Base-by-base conservation (phyloP, 495 filamentous ascomycete species). In the Astrothelium subdiscretum region DNA sequence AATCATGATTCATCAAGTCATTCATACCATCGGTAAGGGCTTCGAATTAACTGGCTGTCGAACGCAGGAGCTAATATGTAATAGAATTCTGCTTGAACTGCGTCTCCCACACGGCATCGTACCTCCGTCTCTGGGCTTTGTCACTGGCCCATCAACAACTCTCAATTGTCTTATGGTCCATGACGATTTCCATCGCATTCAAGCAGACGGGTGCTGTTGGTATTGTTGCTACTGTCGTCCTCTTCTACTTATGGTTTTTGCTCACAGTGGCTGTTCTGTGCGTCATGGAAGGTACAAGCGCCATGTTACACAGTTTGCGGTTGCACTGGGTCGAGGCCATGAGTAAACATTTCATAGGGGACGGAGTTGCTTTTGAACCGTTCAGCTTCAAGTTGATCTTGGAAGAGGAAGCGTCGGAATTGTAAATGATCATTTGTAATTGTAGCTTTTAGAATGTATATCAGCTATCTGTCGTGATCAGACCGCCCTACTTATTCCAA, bases 271-370 rank as follows among this genome's bases (percentile, higher is more conserved):
- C 82, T 31, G 87, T 95, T 65, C 79, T 95, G 54, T 83, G 83
- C 61, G 77, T 89, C 59, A 94, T 94, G 89, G 89, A 94, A 70
- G 89, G 89, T 57, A 91, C 88, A 31, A 87, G 85, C 72, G 89
- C 89, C 57, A 92, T 94, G 89, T 82, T 96, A 78, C 95, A 97
- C 75, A 91, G 88, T 63, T 80, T 99, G 66, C 84, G 94, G 79
- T 81, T 99, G 62, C 95, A 97, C 70, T 99, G 94, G 94, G 94
- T 99, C 62, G 94, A 99, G 74, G 91, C 94, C n/a, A 97, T 97
- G 85, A 94, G 90, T 77, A 98, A 98, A 77, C 95, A 97, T 79
- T 96, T 97, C 78, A 87, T 97, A 72, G 95, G 95, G 65, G 91
- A 91, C 60, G 94, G 94, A 48, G 70, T 77, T 71, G 79, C 91